Conservation (phyloP, 352 stramenopile genomes). For the Phytophthora pini region DNA sequence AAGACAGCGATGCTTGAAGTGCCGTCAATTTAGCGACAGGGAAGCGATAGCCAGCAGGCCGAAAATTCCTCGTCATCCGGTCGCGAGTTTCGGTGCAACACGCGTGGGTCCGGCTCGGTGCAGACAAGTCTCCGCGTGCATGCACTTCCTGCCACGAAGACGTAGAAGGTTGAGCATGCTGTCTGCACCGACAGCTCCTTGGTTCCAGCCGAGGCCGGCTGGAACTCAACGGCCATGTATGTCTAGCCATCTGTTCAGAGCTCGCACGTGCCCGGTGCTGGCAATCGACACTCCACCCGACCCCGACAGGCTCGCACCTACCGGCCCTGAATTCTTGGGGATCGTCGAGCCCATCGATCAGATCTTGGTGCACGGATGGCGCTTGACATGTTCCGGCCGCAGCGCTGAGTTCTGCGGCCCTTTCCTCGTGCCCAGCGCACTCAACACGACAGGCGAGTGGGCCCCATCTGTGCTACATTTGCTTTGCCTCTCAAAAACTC, state of each 20-base stretch:
- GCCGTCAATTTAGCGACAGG: constrained; percentile 24
- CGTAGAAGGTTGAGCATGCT: constrained; percentile 16
- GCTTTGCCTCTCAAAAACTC: neutral
- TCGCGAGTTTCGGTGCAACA: constrained; percentile 38
- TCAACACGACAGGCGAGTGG: constrained; percentile 7
- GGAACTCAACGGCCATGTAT: constrained; percentile 18
- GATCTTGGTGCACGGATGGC: constrained; percentile 32
- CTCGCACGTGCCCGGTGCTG: constrained; percentile 23
- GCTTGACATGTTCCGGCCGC: constrained; percentile 27
- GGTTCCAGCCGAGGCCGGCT: constrained; percentile 23
- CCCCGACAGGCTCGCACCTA: constrained; percentile 9
- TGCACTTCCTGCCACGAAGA: neutral
- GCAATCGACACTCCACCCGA: constrained; percentile 31
- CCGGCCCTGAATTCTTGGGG: constrained; percentile 5
- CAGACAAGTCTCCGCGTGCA: constrained; percentile 23
- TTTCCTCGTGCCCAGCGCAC: constrained; percentile 11
- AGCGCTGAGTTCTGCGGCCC: constrained; percentile 5
- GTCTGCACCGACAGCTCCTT: constrained; percentile 24
- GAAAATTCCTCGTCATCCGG: constrained; percentile 43
- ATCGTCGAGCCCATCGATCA: constrained; percentile 11
- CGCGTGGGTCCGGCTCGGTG: constrained; percentile 12
- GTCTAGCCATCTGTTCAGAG: constrained; percentile 28
- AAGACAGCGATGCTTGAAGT: constrained; percentile 26
- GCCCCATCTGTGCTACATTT: constrained; percentile 3
- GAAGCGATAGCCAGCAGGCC: constrained; percentile 20